Evolutionary conservation across 2,329 filamentous ascomycete species (phyloP), one percentile per base, ranked within the genome.

Genomic region (Penicillium verrucosum): DNA sequence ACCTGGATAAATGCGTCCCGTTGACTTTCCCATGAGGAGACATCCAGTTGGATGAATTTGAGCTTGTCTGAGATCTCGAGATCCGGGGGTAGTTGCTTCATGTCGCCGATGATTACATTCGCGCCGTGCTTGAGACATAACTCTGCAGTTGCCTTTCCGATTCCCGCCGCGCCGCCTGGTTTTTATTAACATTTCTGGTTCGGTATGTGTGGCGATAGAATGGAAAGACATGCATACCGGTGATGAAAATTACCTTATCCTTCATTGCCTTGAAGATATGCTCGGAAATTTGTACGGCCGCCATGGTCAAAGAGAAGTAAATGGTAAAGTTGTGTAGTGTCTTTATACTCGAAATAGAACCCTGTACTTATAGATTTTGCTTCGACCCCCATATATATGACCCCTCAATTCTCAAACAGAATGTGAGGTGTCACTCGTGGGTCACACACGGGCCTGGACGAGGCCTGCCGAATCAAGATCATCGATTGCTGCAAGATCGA

Each of bases 141-240:
- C 9, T 78, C 68, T 8, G 79, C 76, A 1, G 84, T 85, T 52
- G 81, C 81, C 14, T 85, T 77, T 32, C 84, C 84, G 51, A 87
- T 87, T 16, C 85, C 85, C 2, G 82, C 84, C 0, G 81, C 82
- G 54, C 81, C 81, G 47, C 84, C 83, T 80, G 53, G 1, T 46
- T 23, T 23, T n/a, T 2, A 23, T 34, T 2, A 46, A 4, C 16
- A n/a, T 29, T n/a, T 10, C 4, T n/a, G 23, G 30, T 16, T 9
- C 1, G 6, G 3, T 5, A 8, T 23, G 37, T 21, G n/a, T 50
- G n/a, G 16, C 11, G 42, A 43, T 18, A 32, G 14, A 23, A 45
- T 51, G 21, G 44, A 25, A 43, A 21, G 18, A 7, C 44, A 40
- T 18, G 5, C 64, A 43, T 71, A 81, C 80, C 80, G 52, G 82